Conservation (phyloP, 2,329 filamentous ascomycete species). For the Penicillium sp. region DNA sequence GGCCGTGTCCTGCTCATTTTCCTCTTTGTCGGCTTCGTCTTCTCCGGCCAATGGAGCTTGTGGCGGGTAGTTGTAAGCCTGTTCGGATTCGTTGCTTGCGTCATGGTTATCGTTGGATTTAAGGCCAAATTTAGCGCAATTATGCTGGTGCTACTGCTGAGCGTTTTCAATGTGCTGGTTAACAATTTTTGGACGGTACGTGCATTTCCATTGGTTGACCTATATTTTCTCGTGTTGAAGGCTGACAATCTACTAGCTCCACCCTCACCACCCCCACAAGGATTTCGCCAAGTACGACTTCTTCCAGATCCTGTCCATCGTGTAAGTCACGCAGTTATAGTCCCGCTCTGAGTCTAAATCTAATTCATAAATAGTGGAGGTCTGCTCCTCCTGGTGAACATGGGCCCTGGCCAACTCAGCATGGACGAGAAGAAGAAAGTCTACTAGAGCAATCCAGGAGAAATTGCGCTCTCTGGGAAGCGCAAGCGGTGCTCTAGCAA, state of each 20-base stretch:
- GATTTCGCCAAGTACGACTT: conserved; percentile 99
- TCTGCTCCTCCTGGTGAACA: conserved; percentile 95
- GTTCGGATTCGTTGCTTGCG: conserved; percentile 84
- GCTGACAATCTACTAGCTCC: conserved; percentile 65
- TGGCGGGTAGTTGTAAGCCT: conserved; percentile 84
- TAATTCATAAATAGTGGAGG: conserved; percentile 64
- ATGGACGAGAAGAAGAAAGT: conserved; percentile 99
- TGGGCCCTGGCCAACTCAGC: conserved; percentile 95
- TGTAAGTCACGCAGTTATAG: conserved; percentile 57
- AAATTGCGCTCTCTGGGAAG: neutral
- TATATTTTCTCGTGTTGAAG: conserved; percentile 2
- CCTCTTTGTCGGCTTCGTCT: conserved; percentile 95
- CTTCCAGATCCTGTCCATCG: conserved; percentile 99
- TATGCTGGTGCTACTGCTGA: conserved; percentile 91
- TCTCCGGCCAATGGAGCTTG: conserved; percentile 89
- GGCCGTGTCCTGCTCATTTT: conserved; percentile 96
- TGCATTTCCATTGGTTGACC: conserved; percentile 25
- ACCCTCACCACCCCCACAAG: conserved; percentile 98
- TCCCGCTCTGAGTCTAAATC: neutral
- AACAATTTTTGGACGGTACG: conserved; percentile 99
- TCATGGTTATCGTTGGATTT: conserved; percentile 99
- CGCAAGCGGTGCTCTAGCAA: neutral
- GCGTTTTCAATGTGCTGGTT: conserved; percentile 93
- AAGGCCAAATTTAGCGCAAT: conserved; percentile 99
- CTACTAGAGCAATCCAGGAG: conserved; percentile 63